Base-by-base conservation (phyloP, 441 rosid species). In the Gossypium schwendimanii region DNA sequence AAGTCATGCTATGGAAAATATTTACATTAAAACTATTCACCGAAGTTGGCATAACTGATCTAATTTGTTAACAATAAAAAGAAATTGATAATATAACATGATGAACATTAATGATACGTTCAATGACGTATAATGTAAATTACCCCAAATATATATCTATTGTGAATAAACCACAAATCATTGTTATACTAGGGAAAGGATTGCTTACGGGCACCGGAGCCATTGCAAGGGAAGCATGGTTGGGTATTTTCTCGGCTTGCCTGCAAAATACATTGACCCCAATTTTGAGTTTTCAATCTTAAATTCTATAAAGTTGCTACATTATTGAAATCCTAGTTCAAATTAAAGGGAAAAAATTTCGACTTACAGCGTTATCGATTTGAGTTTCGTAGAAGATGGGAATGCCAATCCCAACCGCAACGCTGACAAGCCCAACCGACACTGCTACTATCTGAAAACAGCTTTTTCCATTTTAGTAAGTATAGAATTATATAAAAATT, bases 191-290 rank as follows among this genome's bases (percentile, higher is more conserved):
- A 20, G 33, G 14, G 54, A 64, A 12, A 20, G 39, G 31, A 45
- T 41, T 20, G 80, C 97, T 78, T 87, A 94, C 99, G 97, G 65
- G 97, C 97, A 63, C 99, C 99, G n/a, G 91, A 72, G 77, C 99
- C 99, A 67, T 66, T 77, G 77, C 99, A 94, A 33, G 99, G 99
- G 76, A 94, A 94, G 84, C 97, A 94, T 6, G 94, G 91, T 77
- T 94, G 99, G 0, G 96, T 94, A 53, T 92, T 94, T 2, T 92
- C 98, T 70, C 98, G 84, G 76, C 85, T 89, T 41, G 97, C 89
- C 97, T 91, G 83, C 73, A 54, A 41, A 44, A 64, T 9, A 65
- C 41, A 23, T 33, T 6, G 54, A 15, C 18, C 28, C 67, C 58
- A n/a, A 50, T 39, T 33, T 54, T 49, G 20, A n/a, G 26, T 21